These are phyloP conservation scores for Metahyphopichia silvanorum DNA, from an alignment of 805 yeast genomes.

Conservation along the genomic window DNA sequence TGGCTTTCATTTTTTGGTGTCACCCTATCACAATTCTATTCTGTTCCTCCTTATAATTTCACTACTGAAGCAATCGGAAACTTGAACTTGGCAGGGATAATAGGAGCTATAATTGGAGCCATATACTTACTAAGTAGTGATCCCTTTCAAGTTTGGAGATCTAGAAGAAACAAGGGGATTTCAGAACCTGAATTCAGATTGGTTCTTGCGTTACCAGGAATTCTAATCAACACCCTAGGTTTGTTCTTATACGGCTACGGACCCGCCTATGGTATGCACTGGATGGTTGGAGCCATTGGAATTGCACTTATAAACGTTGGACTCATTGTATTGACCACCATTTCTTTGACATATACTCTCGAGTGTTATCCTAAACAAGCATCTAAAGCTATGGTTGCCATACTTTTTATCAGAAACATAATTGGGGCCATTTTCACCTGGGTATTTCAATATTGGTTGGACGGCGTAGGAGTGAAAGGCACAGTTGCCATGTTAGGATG, in stretches of 20 bases:
- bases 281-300: conserved; percentile 7
- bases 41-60: conserved; percentile 51
- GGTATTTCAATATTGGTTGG: conserved; percentile 5
- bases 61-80: conserved; percentile 19
- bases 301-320: conserved; percentile 3
- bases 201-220: background rate
- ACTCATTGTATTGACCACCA: background rate
- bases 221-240: background rate
- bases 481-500: conserved; percentile 2
- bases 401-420: conserved; percentile 4
- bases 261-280: background rate
- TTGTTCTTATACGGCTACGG: background rate
- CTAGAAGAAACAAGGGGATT: conserved; percentile 6
- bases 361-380: conserved; percentile 7
- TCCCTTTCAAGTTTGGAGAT: background rate
- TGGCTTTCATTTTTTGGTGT: conserved; percentile 48
- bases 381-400: conserved; percentile 3
- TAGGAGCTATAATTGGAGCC: conserved; percentile 4
- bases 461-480: conserved; percentile 3
- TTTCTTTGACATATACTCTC: conserved; percentile 3
- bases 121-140: conserved; percentile 3
- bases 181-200: conserved; percentile 5
- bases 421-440: conserved; percentile 4
- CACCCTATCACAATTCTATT: conserved; percentile 42
- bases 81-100: conserved; percentile 3